A percentile compares a stretch with the other conserved stretches of the same genome.
These are phyloP conservation scores for Hyphodiscus sp. DNA, from an alignment of 2,329 filamentous ascomycete genomes.

Conservation along the genomic window DNA sequence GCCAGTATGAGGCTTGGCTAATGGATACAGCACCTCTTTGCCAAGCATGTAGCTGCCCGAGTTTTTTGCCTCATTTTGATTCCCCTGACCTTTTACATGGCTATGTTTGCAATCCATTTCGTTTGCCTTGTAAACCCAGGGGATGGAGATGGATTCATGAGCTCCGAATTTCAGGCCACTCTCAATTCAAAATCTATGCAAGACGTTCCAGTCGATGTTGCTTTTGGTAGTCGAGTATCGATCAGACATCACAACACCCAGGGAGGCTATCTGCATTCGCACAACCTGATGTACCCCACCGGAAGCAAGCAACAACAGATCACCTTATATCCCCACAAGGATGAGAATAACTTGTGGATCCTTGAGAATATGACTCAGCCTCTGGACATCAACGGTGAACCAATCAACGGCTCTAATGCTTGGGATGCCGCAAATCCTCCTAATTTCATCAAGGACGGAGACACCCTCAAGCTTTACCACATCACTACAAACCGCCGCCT, in stretches of 20 bases:
- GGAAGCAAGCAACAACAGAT: conserved; percentile 99
- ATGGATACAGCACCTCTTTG: conserved; percentile 60
- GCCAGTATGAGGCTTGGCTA: conserved; percentile 15
- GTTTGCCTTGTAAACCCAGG: conserved; percentile 87
- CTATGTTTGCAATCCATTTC: conserved; percentile 97
- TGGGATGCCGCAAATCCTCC: conserved; percentile 70
- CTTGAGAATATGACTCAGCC: conserved; percentile 96
- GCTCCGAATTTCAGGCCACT: conserved; percentile 96
- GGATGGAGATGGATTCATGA: conserved; percentile 99
- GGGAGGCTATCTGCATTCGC: conserved; percentile 94
- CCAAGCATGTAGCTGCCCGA: conserved; percentile 91
- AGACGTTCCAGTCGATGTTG: conserved; percentile 87
- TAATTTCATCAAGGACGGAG: conserved; percentile 70
- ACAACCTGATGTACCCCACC: conserved; percentile 93
- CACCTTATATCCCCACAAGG: conserved; percentile 97
- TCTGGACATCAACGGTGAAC: conserved; percentile 64
- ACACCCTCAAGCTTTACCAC: conserved; percentile 79
- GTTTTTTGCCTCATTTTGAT: conserved; percentile 88
- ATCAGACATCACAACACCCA: conserved; percentile 96
- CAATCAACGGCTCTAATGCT: conserved; percentile 72
- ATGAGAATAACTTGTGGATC: conserved; percentile 94
- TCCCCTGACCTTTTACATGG: conserved; percentile 84
- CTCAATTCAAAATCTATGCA: conserved; percentile 96
- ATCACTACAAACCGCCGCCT: conserved; percentile 76
- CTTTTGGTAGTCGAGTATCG: conserved; percentile 77